Evolutionary conservation across 106 monocot species (phyloP), one percentile per base, ranked within the genome.

Genomic region (Dendrobium chrysotoxum): DNA sequence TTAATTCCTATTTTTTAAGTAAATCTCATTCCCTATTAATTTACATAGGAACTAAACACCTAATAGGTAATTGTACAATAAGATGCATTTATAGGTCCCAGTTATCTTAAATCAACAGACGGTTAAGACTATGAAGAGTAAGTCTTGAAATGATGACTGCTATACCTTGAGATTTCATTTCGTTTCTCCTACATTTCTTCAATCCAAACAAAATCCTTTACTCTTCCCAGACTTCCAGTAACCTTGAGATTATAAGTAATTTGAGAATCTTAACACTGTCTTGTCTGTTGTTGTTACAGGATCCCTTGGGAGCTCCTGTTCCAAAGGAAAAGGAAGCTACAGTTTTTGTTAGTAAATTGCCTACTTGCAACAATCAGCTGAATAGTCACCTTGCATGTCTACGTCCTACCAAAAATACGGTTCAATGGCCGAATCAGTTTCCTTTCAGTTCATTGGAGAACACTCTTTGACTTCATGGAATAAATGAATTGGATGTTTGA

Each of bases 361-460:
- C 96, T 1, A 57, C 79, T 54, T 93, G 85, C 87, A 96, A 90
- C 83, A 90, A 85, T 80, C 86, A 87, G 80, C 47, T 79, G 6
- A 84, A 88, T 21, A 77, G 85, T 50, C 79, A 84, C 70, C 90
- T 96, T 3, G 91, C 90, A 15, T 93, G 90, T 79, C 79, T 96
- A 57, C 93, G 96, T 18, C 87, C 85, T 7, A 73, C 77, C 44
- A 93, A 87, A 79, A 96, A 81, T 75, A 12, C 71, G 21, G 40
- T 72, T 12, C 85, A 87, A 76, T 70, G 50, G 25, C 78, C 79
- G 41, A 58, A 85, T 50, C 86, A 86, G 40, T 35, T 81, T 30
- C 96, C 94, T 41, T 85, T 96, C 67, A 72, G 83, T 42, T 78
- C 92, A 26, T 68, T 96, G 81, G 96, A 97, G 77, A 97, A 94